Base-by-base conservation (phyloP, 176 grass and related monocot species). In the Melocanna baccifera region DNA sequence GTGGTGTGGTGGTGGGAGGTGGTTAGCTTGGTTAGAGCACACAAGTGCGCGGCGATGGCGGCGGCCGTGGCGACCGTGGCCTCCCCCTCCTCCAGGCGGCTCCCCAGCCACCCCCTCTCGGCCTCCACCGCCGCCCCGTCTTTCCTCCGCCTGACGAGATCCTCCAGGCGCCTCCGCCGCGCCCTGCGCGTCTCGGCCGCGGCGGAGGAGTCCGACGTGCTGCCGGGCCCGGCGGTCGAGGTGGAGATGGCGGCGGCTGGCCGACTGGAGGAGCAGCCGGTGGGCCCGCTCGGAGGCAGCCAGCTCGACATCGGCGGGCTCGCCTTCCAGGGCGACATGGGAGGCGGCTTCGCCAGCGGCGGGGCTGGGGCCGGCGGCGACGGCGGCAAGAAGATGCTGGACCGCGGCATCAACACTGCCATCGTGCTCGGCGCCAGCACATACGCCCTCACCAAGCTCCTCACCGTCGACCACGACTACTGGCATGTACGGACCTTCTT, bases 381-480 rank as follows among this genome's bases (percentile, higher is more conserved):
- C 36, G 50, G 14, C 13, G 69, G 78, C 30, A 73, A 77, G 10
- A 94, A 85, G 91, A 73, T 79, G 88, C 58, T 92, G 41, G 89
- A 98, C 57, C 87, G 86, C 3, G 69, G 72, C 1, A 98, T 98
- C 71, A 98, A 98, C 78, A 90, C 93, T 1, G 87, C 93, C 48
- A 98, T 98, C 79, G 93, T 98, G 70, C 93, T 98, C 41, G 93
- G 89, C 5, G 87, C 96, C 28, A 94, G 93, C 74, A 98, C 96
- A 59, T 98, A 90, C 75, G 91, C 91, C 41, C 88, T 98, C 86
- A 95, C 96, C 59, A 98, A 94, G 80, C 91, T 98, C 71, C 93
- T 94, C 57, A 98, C 93, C 53, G 89, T 98, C 69, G 96, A 98
- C 69, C 92, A 94, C 19, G 96, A 98, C 76, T 98, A 98, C 68